These are phyloP conservation scores for Aspergillus sp. DNA, from an alignment of 2,329 filamentous ascomycete species.

Conservation along the genomic window DNA sequence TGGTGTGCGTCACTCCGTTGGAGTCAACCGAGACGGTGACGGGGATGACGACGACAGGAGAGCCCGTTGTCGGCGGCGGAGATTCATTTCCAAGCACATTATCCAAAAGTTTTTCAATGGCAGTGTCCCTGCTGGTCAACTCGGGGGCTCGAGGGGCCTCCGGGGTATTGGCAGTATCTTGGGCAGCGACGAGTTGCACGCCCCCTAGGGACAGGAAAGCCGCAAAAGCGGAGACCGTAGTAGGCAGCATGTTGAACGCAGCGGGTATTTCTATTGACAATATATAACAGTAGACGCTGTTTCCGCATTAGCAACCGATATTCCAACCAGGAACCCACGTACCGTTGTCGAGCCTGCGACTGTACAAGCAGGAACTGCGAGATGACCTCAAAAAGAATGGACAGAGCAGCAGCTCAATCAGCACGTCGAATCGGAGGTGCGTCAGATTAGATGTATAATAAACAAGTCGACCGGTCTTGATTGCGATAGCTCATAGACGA, in stretches of 20 bases:
- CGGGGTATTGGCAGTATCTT: constrained; percentile 15
- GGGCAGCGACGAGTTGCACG: constrained; percentile 23
- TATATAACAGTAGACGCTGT: background rate
- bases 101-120: background rate
- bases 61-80: constrained; percentile 2
- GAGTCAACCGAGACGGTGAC: constrained; percentile 14
- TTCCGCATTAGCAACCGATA: background rate
- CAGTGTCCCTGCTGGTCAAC: constrained; percentile 18
- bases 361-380: constrained; percentile 4
- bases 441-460: constrained; percentile 5
- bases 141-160: constrained; percentile 25
- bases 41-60: constrained; percentile 11
- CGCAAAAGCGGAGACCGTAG: constrained; percentile 20
- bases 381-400: constrained; percentile 12
- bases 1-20: constrained; percentile 15
- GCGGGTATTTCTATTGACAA: background rate
- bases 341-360: no score
- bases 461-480: constrained; percentile 4
- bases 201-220: constrained; percentile 26
- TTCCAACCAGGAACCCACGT: background rate
- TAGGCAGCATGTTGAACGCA: constrained; percentile 22
- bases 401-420: constrained; percentile 16
- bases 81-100: background rate
- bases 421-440: no score
- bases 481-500: constrained; percentile 4